A percentile compares a stretch with the other conserved stretches of the same genome.
These are phyloP conservation scores for Aphanoascus verrucosus DNA, from an alignment of 2,329 filamentous ascomycete genomes.

Conservation along the genomic window DNA sequence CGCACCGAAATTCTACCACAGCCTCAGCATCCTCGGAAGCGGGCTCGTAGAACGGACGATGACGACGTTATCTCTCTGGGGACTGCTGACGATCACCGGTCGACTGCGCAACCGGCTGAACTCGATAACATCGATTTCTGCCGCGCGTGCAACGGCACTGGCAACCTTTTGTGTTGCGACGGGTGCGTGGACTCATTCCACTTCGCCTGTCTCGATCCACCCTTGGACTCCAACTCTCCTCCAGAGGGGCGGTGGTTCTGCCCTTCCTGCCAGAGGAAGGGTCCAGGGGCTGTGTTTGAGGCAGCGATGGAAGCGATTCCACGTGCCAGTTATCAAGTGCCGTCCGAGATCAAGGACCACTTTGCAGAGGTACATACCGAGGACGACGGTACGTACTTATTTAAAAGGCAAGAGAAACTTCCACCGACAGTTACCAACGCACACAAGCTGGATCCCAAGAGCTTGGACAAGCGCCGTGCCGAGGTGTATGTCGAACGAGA, in stretches of 20 bases:
- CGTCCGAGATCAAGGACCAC: constrained; percentile 57
- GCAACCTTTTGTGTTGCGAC: constrained; percentile 86
- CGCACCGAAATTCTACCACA: constrained; percentile 11
- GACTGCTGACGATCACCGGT: constrained; percentile 2
- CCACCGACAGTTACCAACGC: neutral
- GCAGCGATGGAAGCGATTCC: constrained; percentile 57
- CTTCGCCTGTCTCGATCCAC: constrained; percentile 76
- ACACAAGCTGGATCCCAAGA: constrained; percentile 10
- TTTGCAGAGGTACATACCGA: constrained; percentile 73
- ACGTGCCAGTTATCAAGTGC: constrained; percentile 61
- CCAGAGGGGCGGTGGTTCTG: constrained; percentile 75
- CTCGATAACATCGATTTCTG: constrained; percentile 81
- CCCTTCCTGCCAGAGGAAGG: constrained; percentile 46
- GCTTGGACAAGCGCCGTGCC: constrained; percentile 38
- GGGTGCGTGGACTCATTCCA: constrained; percentile 85
- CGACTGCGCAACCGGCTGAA: constrained; percentile 14
- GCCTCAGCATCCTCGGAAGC: neutral
- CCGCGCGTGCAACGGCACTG: constrained; percentile 70
- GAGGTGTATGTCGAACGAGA: constrained; percentile 40
- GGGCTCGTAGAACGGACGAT: neutral
- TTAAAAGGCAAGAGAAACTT: constrained; percentile 12
- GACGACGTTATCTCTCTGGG: constrained; percentile 4
- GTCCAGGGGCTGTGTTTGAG: constrained; percentile 55
- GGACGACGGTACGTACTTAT: constrained; percentile 61
- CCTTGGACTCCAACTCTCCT: constrained; percentile 51